phyloP scores from a whole-genome alignment of 179 eudicot genomes.

The Amaranthus tricolor region DNA sequence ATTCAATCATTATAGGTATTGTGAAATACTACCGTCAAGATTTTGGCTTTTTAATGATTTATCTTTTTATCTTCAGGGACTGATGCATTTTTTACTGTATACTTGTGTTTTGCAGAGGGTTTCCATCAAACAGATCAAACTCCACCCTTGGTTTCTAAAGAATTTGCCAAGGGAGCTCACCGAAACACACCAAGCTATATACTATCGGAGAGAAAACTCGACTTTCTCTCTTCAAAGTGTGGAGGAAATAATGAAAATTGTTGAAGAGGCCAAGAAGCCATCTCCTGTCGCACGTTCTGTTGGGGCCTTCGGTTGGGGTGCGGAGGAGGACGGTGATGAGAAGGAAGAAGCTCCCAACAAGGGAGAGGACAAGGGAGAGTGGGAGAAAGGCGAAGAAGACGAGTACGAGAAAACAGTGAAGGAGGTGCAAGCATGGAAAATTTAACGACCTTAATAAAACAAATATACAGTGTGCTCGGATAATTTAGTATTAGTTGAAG shows the following conservation, averaged over 20 bases:
- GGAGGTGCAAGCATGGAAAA: conserved; percentile 36
- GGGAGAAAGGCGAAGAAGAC: conserved; percentile 36
- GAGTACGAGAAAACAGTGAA: conserved; percentile 44
- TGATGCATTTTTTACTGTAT: not conserved
- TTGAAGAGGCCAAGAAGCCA: conserved; percentile 39
- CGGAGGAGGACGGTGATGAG: conserved; percentile 37
- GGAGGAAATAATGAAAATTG: conserved; percentile 45
- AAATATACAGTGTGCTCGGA: conserved; percentile 7
- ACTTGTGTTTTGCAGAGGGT: conserved; percentile 32
- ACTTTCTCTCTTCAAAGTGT: conserved; percentile 38
- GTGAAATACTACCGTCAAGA: too few relatives aligned
- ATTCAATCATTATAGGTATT: too few relatives aligned
- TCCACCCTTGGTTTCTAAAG: conserved; percentile 45
- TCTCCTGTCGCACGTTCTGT: conserved; percentile 32
- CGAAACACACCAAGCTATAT: conserved; percentile 38
- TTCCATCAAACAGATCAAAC: conserved; percentile 38
- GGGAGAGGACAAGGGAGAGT: conserved; percentile 27
- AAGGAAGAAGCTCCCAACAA: conserved; percentile 29
- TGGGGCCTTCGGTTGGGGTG: conserved; percentile 39
- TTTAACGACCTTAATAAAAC: not conserved
- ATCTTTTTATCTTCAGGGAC: not conserved
- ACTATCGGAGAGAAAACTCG: conserved; percentile 36
- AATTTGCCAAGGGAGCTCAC: conserved; percentile 48
- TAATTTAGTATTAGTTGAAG: conserved; percentile 24
- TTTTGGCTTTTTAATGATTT: too few relatives aligned